These are phyloP conservation scores for Przewalskia tangutica DNA, from an alignment of 257 asterid species.

Conservation along the genomic window DNA sequence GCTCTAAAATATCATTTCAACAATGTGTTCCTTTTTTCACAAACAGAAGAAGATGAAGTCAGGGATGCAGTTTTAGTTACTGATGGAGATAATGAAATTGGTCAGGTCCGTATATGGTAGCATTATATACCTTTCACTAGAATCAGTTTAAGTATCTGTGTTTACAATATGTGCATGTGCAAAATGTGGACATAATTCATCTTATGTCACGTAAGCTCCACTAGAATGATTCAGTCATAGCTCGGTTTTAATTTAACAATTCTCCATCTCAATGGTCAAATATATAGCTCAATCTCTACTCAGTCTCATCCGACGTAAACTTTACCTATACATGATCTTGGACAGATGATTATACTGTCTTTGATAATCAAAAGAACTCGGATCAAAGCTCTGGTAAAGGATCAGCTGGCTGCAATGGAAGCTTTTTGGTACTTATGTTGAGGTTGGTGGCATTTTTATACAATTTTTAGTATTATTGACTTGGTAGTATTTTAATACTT, in stretches of 20 bases:
- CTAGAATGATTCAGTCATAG: neutral
- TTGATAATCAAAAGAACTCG: slow-evolving; percentile 66
- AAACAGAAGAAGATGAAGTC: slow-evolving; percentile 56
- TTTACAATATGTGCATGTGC: neutral
- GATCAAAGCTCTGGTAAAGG: slow-evolving; percentile 81
- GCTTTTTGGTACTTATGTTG: slow-evolving; percentile 97
- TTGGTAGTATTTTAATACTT: neutral
- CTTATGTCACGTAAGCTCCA: neutral
- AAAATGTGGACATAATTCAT: neutral
- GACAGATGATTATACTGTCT: slow-evolving; percentile 77
- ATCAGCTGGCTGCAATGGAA: slow-evolving; percentile 78
- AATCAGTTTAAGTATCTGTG: neutral
- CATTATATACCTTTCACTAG: neutral
- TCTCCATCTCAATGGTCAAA: neutral
- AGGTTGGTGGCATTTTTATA: slow-evolving; percentile 37
- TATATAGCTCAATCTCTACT: neutral
- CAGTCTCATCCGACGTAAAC: neutral
- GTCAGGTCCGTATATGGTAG: slow-evolving; percentile 52
- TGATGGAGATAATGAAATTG: slow-evolving; percentile 91
- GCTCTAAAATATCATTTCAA: neutral
- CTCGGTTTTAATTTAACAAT: neutral
- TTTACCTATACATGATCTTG: neutral
- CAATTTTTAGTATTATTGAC: neutral
- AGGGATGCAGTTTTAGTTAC: slow-evolving; percentile 86
- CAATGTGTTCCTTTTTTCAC: neutral